Base-by-base conservation (phyloP, 2,329 filamentous ascomycete genomes). In the Colletotrichum truncatum region DNA sequence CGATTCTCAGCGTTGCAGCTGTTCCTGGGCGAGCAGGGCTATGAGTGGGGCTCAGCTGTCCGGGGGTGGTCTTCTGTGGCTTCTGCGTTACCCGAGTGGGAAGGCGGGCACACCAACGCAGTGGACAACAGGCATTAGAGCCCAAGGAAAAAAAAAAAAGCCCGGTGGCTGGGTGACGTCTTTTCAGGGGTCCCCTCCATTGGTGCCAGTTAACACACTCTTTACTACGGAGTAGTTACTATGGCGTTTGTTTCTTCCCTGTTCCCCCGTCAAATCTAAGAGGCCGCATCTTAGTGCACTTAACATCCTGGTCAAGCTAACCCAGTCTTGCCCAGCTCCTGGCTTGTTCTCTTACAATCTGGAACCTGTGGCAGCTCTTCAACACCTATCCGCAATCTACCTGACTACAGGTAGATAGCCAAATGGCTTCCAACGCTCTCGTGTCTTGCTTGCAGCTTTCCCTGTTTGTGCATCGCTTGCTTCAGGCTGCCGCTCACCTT, bases 91-190 rank as follows among this genome's bases (percentile, higher is more conserved):
- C 43, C 32, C 25, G 52, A 61, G 28, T 30, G 16, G 62, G 48
- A 49, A 62, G 49, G 32, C 43, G 49, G 62, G 38, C 12, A 21
- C 49, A 49, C 39, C 30, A 18, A 38, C 9, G 21, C 52, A 36
- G 45, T 25, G 18, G 45, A 18, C 26, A 39, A 46, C 46, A 30
- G 41, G 28, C 32, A 30, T 58, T 34, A 52, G 53, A 52, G 53
- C 41, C 32, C 18, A 49, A n/a, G n/a, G n/a, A n/a, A n/a, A n/a
- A n/a, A n/a, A n/a, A n/a, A 64, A 65, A 66, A 66, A 56, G 63
- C 43, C 49, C 63, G 62, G 63, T 66, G 63, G 63, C 63, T 66
- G 63, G 63, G 63, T 66, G 63, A 66, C 63, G 63, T 66, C 63
- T 63, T 66, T 56, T 25, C 57, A 66, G 63, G 63, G 63, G 63